Evolutionary conservation across 1,139 yeast genomes (phyloP).

Genomic region (Pichia sp.): DNA sequence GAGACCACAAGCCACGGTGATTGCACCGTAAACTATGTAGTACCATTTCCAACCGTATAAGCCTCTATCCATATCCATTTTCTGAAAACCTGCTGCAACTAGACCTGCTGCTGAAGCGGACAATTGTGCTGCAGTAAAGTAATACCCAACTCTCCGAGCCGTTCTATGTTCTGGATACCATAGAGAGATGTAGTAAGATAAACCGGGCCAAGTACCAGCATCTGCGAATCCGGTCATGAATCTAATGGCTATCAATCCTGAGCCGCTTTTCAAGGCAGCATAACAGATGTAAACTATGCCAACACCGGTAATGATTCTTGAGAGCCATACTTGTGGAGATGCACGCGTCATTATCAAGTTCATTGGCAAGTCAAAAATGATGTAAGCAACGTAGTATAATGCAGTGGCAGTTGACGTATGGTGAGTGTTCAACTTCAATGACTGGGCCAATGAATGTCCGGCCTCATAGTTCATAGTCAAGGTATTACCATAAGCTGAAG

Average conservation of each 20-base stretch:
- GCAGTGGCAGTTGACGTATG: conserved; percentile 76
- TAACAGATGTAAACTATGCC: conserved; percentile 77
- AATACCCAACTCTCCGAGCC: conserved; percentile 79
- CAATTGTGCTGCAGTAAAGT: conserved; percentile 86
- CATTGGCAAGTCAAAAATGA: conserved; percentile 84
- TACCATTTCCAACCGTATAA: conserved; percentile 86
- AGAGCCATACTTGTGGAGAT: conserved; percentile 81
- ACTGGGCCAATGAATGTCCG: conserved; percentile 59
- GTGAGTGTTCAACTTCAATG: conserved; percentile 49
- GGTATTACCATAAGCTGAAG: conserved; percentile 72
- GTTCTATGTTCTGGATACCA: conserved; percentile 84
- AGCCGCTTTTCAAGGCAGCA: conserved; percentile 47
- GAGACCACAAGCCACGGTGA: conserved; percentile 66
- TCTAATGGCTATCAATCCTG: conserved; percentile 67
- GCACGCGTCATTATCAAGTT: conserved; percentile 78
- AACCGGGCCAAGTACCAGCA: conserved; percentile 94
- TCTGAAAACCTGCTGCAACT: conserved; percentile 83
- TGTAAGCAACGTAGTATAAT: conserved; percentile 75
- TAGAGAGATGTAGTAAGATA: conserved; percentile 75
- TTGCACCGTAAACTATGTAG: conserved; percentile 69
- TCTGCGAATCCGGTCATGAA: conserved; percentile 76
- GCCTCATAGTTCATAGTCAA: conserved; percentile 69
- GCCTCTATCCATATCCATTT: conserved; percentile 69
- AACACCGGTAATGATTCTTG: conserved; percentile 71
- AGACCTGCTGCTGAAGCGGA: conserved; percentile 85